These are phyloP conservation scores for Olyra latifolia DNA, from an alignment of 176 grass and related monocot genomes.

Conservation along the genomic window DNA sequence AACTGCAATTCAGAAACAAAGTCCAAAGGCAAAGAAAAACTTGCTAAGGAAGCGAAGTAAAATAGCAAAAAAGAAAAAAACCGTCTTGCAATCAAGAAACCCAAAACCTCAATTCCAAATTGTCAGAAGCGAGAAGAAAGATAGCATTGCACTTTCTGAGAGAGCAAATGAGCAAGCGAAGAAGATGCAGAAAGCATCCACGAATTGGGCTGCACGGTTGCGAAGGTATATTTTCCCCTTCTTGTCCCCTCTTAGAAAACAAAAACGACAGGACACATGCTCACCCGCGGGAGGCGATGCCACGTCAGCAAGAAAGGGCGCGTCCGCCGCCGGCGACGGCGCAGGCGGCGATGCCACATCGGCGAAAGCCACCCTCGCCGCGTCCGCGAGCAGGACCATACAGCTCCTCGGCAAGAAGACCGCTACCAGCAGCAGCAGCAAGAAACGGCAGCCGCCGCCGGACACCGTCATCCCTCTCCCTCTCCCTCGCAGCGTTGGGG, in stretches of 20 bases:
- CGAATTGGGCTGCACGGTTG: neutral
- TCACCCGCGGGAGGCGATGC: conserved; percentile 14
- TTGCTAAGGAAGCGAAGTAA: neutral
- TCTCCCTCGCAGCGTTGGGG: neutral
- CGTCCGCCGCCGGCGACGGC: conserved; percentile 14
- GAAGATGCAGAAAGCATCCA: neutral
- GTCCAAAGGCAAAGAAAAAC: neutral
- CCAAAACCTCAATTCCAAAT: neutral
- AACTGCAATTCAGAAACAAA: neutral
- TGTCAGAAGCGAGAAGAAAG: neutral
- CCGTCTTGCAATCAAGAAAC: neutral
- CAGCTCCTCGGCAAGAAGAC: neutral
- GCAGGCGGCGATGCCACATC: neutral
- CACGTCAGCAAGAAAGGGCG: neutral
- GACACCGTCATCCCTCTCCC: neutral
- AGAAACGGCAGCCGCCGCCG: neutral
- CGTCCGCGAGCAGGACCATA: conserved; percentile 2
- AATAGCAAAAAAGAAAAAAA: neutral
- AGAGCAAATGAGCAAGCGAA: neutral
- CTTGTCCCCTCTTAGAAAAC: neutral
- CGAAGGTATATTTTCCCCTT: neutral
- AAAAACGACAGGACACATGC: neutral
- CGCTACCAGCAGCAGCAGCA: neutral
- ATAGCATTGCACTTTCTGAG: neutral
- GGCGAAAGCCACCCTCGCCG: neutral